These are phyloP conservation scores for Cyanophora paradoxa DNA, from an alignment of 78 protist genomes.

Conservation along the genomic window DNA sequence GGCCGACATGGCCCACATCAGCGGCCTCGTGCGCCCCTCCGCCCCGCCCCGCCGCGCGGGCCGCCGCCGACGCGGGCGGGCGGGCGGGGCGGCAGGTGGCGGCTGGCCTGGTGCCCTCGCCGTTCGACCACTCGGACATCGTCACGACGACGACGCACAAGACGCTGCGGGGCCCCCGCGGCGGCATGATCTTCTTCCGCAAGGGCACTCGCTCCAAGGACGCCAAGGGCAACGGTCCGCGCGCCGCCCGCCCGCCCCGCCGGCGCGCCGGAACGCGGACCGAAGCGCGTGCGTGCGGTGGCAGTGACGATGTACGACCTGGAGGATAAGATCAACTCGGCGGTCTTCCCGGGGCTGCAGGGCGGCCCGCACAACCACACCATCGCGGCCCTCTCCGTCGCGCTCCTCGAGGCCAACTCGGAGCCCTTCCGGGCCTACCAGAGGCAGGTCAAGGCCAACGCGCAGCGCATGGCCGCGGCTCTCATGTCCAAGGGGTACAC, in stretches of 20 bases:
- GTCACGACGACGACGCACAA: conserved; percentile 92
- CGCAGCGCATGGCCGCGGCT: conserved; percentile 21
- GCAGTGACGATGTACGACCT: conserved; percentile 33
- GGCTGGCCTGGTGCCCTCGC: conserved; percentile 31
- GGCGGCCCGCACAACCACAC: conserved; percentile 93
- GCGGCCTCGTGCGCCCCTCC: conserved; percentile 16
- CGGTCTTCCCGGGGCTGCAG: conserved; percentile 80
- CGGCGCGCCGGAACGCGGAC: too few species aligned
- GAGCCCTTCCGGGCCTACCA: conserved; percentile 60
- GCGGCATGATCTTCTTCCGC: conserved; percentile 77
- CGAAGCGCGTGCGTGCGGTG: not conserved
- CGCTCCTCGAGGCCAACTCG: conserved; percentile 46
- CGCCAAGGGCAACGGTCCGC: not conserved
- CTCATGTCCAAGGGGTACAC: conserved; percentile 36
- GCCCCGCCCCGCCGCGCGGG: too few species aligned
- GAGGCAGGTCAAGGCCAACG: conserved; percentile 39
- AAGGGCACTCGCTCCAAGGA: conserved; percentile 3
- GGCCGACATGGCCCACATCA: conserved; percentile 81
- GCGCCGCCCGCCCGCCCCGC: too few species aligned
- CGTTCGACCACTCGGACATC: conserved; percentile 67
- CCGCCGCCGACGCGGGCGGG: too few species aligned
- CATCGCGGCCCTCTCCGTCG: conserved; percentile 71
- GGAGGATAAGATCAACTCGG: conserved; percentile 41
- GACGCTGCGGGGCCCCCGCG: conserved; percentile 63
- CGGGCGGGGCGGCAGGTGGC: too few species aligned